Conservation (phyloP, 192 early-diverging fungal species). For the Coemansia sp. region DNA sequence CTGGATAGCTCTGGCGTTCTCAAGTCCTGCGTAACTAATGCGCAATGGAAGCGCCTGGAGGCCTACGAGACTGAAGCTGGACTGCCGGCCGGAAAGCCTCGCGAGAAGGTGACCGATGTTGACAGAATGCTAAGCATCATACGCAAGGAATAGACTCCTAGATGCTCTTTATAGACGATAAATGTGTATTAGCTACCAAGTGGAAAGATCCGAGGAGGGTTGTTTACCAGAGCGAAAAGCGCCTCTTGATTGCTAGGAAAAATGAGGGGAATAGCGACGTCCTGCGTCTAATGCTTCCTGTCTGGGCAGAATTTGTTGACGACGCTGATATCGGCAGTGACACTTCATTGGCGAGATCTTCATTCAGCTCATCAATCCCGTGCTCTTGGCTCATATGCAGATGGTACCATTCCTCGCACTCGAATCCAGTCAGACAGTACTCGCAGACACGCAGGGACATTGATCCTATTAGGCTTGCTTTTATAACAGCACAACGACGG, state of each 20-base stretch:
- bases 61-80: slow-evolving; percentile 72
- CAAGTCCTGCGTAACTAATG: slow-evolving; percentile 59
- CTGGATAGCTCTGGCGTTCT: slow-evolving; percentile 32
- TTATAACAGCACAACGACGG: too few species aligned
- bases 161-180: background rate
- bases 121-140: slow-evolving; percentile 65
- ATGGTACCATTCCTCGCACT: slow-evolving; percentile 51
- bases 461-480: background rate
- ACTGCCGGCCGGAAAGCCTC: slow-evolving; percentile 64
- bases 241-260: slow-evolving; percentile 30
- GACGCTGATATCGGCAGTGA: background rate
- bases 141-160: background rate
- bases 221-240: slow-evolving; percentile 23
- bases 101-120: slow-evolving; percentile 77
- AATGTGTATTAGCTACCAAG: background rate
- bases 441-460: slow-evolving; percentile 42
- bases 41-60: slow-evolving; percentile 87
- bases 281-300: background rate
- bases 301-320: background rate
- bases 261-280: slow-evolving; percentile 27
- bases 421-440: slow-evolving; percentile 42
- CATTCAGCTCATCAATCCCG: slow-evolving; percentile 8
- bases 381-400: slow-evolving; percentile 44
- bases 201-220: background rate
- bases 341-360: background rate